Evolutionary conservation across 768 basidiomycete species (phyloP).

Genomic region (Podaxis sp.): DNA sequence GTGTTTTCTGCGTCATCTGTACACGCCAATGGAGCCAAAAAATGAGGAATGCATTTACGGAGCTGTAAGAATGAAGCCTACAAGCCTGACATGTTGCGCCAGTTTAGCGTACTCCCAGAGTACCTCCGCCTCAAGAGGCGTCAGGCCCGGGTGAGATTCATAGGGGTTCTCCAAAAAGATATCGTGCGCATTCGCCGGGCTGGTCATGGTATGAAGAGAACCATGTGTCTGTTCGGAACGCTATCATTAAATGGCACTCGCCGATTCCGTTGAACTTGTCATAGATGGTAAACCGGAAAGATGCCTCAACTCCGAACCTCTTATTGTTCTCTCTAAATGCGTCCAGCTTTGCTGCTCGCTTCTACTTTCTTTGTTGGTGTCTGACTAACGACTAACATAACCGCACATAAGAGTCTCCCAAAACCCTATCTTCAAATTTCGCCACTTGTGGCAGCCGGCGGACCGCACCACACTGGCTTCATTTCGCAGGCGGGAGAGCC

Average conservation of each 20-base stretch:
- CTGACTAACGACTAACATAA: background rate
- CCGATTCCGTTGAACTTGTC: background rate
- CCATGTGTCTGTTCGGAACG: background rate
- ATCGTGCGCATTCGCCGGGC: constrained; percentile 24
- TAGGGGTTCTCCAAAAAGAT: constrained; percentile 70
- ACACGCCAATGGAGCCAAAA: background rate
- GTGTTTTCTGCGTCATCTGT: constrained; percentile 69
- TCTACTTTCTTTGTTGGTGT: background rate
- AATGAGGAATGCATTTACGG: background rate
- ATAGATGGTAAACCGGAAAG: constrained; percentile 1
- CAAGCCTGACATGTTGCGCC: constrained; percentile 75
- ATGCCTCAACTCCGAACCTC: background rate
- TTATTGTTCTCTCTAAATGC: constrained; percentile 14
- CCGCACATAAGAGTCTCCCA: background rate
- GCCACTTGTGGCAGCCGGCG: background rate
- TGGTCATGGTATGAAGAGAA: constrained; percentile 10
- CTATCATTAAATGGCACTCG: background rate
- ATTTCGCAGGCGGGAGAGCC: background rate
- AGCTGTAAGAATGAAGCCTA: constrained; percentile 32
- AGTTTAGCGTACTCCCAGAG: constrained; percentile 94
- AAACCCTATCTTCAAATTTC: background rate
- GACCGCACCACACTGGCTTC: background rate
- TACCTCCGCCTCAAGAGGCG: constrained; percentile 70
- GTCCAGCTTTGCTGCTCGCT: background rate
- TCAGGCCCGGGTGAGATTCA: constrained; percentile 63